Evolutionary conservation across 2,329 filamentous ascomycete genomes (phyloP), one percentile per base, ranked within the genome.

Genomic region (Chrysoporthe deuterocubensis): DNA sequence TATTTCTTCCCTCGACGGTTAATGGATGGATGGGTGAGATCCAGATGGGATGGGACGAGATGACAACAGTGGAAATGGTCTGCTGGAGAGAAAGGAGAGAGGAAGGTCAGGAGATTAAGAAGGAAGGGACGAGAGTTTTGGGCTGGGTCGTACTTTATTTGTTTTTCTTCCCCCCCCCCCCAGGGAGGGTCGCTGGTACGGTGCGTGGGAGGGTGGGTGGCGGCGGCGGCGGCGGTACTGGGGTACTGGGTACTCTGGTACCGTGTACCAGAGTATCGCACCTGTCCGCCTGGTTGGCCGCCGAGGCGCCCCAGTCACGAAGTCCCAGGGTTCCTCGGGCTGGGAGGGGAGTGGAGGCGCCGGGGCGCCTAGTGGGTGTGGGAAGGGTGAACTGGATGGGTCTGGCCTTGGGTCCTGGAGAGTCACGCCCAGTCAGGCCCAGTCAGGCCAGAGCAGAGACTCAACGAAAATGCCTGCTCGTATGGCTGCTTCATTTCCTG

Each of bases 141-240:
- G 66, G 62, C 57, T 63, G 66, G 68, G 68, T 70, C 68, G 68
- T 67, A 70, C 68, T 70, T 70, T 70, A 70, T 68, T 70, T 70
- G 66, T 63, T 67, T 70, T 67, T 64, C 58, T 65, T 9, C 37
- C 16, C 50, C 42, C n/a, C 56, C 32, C 26, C 44, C 43, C 59
- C 21, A 42, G 67, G 67, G 64, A 68, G 64, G 63, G 60, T 57
- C 34, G 42, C 58, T 11, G 37, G 44, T 26, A 26, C 37, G 26
- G 42, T 44, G 62, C 32, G 37, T 46, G 52, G 52, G 52, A 34
- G 43, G 14, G 16, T 14, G 21, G 18, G 21, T 43, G 37, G 40
- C n/a, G 37, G 26, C 26, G 26, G 26, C 26, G 26, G 26, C 26
- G 26, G 26, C 26, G 26, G 26, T 26, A 26, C 26, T 13, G 16